Evolutionary conservation across 2,329 filamentous ascomycete genomes (phyloP), one percentile per base, ranked within the genome.

Genomic region (Thelonectria discophora): DNA sequence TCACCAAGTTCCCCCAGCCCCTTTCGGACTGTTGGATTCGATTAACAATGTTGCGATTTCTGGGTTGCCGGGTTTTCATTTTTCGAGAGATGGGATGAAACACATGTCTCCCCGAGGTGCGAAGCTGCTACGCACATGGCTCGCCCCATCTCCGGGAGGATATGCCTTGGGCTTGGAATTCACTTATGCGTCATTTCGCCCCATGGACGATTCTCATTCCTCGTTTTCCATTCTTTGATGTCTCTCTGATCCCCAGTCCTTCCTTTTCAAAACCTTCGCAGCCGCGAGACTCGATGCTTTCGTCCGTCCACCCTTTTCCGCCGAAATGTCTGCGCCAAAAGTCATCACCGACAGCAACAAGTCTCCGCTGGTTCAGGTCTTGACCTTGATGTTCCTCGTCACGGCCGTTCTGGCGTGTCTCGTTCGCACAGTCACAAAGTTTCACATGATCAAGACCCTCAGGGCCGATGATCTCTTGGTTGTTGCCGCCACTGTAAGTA

Each of bases 301-400:
- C 7, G 15, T 27, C 8, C n/a, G 18, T 20, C 50, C 12, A 13
- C 5, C 34, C 34, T 15, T 37, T 13, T 37, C 4, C 34, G 5
- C 34, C 51, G 39, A 58, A 7, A 72, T 72, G 70, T 62, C 65
- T 13, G 42, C 15, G 74, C 71, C 72, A 9, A 58, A 63, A 32
- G 43, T 72, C 43, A 70, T 74, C 27, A 74, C 69, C 1, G 72
- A 69, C 57, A 62, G 45, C 18, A 70, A 74, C 69, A 74, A 74
- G 64, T 68, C 71, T 13, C 72, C 72, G 7, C 69, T 74, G 9
- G 65, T 74, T 13, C 65, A 73, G 50, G 71, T 74, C 39, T 57
- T 74, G 55, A 63, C 69, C 3, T 63, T 73, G 30, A 72, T 74
- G 69, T 74, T 74, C 18, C 55, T 73, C 4, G 71, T 73, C 39